phyloP scores from a whole-genome alignment of 176 grass and related monocot genomes.

The sorghum (Sorghum bicolor) region Sorghum_bicolor_NCBIv3 NC_012871.2:62514501-62515000 shows the following conservation, averaged over 20 bases:
- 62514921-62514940: too few species aligned
- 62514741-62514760: too few species aligned
- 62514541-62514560: too few species aligned
- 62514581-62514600: not conserved
- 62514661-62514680: slow-evolving; percentile 12
- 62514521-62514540: too few species aligned
- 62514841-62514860: not conserved
- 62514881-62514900: not conserved
- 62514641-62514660: not conserved
- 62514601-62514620: slow-evolving; percentile 10
- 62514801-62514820: not conserved
- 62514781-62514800: too few species aligned
- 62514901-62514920: too few species aligned
- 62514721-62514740: not conserved
- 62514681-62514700: not conserved
- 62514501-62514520: too few species aligned
- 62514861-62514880: not conserved
- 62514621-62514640: not conserved
- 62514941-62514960: too few species aligned
- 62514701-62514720: not conserved
- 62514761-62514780: not conserved
- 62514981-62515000: too few species aligned
- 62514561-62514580: not conserved
- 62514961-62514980: too few species aligned
- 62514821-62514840: not conserved